Percentiles rank a stretch among this genome's conserved stretches.
Evolutionary conservation across 139 green algal genomes (phyloP).

Genomic region (Tetraselmis striata): DNA sequence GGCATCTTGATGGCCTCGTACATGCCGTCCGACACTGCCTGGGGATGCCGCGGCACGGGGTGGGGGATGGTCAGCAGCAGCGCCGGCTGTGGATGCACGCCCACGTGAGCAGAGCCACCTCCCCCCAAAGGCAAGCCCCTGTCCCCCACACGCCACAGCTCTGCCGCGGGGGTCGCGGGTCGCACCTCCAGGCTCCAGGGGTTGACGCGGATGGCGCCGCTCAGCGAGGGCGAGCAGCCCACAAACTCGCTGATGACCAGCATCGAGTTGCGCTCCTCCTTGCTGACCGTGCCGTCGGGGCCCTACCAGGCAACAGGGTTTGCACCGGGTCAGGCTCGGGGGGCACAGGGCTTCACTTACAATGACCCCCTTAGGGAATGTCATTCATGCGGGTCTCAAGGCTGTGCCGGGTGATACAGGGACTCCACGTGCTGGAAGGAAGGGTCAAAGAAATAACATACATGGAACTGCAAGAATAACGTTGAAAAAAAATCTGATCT

Average conservation of each 20-base stretch:
- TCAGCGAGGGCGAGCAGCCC: conserved; percentile 89
- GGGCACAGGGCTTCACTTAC: too few species aligned
- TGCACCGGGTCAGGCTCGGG: too few species aligned
- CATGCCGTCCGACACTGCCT: conserved; percentile 75
- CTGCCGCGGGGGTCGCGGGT: too few species aligned
- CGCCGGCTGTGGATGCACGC: neutral
- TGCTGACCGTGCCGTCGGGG: neutral
- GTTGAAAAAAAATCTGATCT: too few species aligned
- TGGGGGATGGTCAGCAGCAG: neutral
- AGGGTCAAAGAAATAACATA: too few species aligned
- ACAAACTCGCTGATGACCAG: conserved; percentile 83
- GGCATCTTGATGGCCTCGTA: conserved; percentile 68
- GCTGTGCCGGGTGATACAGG: too few species aligned
- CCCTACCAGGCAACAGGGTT: neutral
- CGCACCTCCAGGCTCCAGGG: conserved; percentile 84
- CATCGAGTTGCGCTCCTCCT: conserved; percentile 7
- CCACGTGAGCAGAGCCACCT: neutral
- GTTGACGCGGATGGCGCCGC: conserved; percentile 93
- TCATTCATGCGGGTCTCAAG: too few species aligned
- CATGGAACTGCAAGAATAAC: too few species aligned
- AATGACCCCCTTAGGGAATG: too few species aligned
- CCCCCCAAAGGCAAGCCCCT: too few species aligned
- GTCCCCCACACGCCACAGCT: neutral
- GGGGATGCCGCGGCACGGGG: neutral
- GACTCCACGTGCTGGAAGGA: too few species aligned